A percentile compares a stretch with the other conserved stretches of the same genome.
These are phyloP conservation scores for Stipa capillata DNA, from an alignment of 176 grass and related monocot genomes.

Conservation along the genomic window DNA sequence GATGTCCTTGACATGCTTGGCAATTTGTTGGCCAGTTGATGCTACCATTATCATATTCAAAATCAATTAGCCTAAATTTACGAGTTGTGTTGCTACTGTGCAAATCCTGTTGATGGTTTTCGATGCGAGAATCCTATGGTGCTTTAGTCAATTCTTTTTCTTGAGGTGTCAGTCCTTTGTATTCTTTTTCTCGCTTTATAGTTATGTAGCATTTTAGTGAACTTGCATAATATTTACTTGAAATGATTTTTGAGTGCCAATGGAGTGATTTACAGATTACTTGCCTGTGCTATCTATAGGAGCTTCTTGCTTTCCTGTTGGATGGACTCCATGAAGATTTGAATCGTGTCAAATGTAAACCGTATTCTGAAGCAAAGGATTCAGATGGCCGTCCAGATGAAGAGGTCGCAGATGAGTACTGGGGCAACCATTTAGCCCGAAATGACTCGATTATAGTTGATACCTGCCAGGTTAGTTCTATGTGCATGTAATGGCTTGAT, in stretches of 20 bases:
- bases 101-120: neutral
- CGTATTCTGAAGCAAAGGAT: constrained; percentile 89
- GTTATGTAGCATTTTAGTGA: constrained; percentile 2
- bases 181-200: neutral
- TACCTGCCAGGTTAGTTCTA: constrained; percentile 85
- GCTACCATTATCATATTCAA: neutral
- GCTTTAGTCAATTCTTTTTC: no score
- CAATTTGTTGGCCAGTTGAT: constrained; percentile 8
- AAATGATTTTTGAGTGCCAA: no score
- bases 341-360: constrained; percentile 88
- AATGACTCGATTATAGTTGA: constrained; percentile 98
- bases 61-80: neutral
- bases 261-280: no score
- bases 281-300: constrained; percentile 48
- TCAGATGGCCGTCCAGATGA: constrained; percentile 66
- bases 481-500: neutral
- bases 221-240: constrained; percentile 41
- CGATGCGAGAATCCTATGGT: neutral
- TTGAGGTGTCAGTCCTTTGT: neutral
- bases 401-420: constrained; percentile 85
- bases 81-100: no score
- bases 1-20: neutral
- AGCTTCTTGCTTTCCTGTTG: constrained; percentile 97
- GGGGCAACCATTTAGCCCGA: constrained; percentile 95
- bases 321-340: constrained; percentile 99